Percentiles rank a stretch among this genome's conserved stretches.
These are phyloP conservation scores for Coniophora puteana DNA, from an alignment of 1,284 basidiomycete species.

Conservation along the genomic window DNA sequence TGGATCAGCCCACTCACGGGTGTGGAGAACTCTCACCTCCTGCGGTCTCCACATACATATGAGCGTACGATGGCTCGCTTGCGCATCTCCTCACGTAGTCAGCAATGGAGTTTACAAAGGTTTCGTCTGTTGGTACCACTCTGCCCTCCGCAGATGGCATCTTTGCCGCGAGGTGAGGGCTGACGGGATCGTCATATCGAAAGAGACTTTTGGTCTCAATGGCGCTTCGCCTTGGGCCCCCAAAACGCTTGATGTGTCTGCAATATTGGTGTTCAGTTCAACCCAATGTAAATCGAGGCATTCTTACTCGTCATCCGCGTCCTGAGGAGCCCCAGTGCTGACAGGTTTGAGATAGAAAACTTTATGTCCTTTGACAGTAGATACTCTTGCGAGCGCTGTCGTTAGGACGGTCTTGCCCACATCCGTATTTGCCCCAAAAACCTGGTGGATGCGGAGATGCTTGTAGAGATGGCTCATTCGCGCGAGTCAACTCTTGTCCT, in stretches of 20 bases:
- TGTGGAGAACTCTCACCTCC: constrained; percentile 77
- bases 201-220: constrained; percentile 77
- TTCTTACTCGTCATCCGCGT: constrained; percentile 80
- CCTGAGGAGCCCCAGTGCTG: constrained; percentile 78
- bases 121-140: constrained; percentile 54
- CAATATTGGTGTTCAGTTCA: constrained; percentile 6
- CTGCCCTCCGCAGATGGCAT: constrained; percentile 41
- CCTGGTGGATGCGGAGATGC: constrained; percentile 80
- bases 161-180: constrained; percentile 86
- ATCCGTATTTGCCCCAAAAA: constrained; percentile 91
- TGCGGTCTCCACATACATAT: constrained; percentile 91
- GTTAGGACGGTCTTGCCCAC: constrained; percentile 92
- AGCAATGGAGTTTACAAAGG: constrained; percentile 68
- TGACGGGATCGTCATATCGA: constrained; percentile 86
- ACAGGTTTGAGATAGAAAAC: constrained; percentile 91
- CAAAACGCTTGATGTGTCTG: constrained; percentile 72
- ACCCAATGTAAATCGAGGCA: no score
- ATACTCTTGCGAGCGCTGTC: constrained; percentile 77
- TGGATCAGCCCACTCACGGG: constrained; percentile 12
- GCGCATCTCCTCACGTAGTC: constrained; percentile 58
- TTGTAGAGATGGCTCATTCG: constrained; percentile 53
- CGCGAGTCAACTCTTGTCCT: background rate
- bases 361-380: constrained; percentile 44
- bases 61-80: constrained; percentile 30
- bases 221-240: constrained; percentile 34